These are phyloP conservation scores for Olyra latifolia DNA, from an alignment of 176 grass and related monocot genomes.

Conservation along the genomic window DNA sequence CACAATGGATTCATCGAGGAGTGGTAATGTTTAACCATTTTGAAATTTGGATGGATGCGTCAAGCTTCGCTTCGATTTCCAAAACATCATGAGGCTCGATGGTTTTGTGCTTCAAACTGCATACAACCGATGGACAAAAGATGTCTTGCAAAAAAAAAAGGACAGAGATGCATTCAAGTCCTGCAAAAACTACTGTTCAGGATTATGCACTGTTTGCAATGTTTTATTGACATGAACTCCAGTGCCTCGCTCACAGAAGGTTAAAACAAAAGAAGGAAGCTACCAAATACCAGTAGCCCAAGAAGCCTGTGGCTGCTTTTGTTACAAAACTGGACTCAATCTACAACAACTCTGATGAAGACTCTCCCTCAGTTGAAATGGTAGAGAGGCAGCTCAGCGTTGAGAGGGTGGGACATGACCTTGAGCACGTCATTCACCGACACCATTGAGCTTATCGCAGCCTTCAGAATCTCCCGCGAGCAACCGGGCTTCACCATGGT, in stretches of 20 bases:
- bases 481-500: slow-evolving; percentile 60
- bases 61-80: not conserved
- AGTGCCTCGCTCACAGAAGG: not conserved
- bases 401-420: slow-evolving; percentile 59
- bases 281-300: slow-evolving; percentile 21
- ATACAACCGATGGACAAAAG: not conserved
- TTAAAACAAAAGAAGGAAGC: not conserved
- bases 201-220: not conserved
- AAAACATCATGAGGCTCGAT: not conserved
- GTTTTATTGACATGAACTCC: slow-evolving; percentile 29
- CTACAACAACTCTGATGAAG: not conserved
- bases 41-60: no score
- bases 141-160: no score
- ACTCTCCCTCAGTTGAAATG: slow-evolving; percentile 45
- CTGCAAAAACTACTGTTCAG: not conserved
- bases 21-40: no score
- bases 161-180: no score
- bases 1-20: no score
- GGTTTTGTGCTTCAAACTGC: not conserved
- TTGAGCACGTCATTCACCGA: slow-evolving; percentile 56
- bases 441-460: slow-evolving; percentile 47
- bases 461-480: slow-evolving; percentile 56
- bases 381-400: slow-evolving; percentile 53
- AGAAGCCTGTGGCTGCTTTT: not conserved
- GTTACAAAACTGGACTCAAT: slow-evolving; percentile 24